Evolutionary conservation across 1,139 yeast genomes (phyloP).

Genomic region (Saccharomyces pastorianus): DNA sequence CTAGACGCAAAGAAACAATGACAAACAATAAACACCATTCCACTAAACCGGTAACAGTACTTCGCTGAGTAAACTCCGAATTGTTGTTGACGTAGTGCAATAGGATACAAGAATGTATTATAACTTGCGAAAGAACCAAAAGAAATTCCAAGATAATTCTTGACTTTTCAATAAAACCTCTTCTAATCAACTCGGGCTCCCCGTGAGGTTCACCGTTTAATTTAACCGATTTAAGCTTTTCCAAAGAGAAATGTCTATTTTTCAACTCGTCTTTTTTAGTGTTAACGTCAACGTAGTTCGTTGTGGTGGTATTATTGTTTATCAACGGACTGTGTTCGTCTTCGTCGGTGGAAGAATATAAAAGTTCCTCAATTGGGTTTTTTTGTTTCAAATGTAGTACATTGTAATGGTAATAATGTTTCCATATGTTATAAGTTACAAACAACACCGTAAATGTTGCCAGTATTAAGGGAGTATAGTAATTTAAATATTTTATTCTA

Average conservation of each 20-base stretch:
- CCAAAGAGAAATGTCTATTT: constrained; percentile 31
- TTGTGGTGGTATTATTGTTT: neutral
- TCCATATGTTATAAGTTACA: constrained; percentile 5
- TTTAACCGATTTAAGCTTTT: constrained; percentile 27
- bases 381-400: constrained; percentile 8
- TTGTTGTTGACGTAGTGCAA: constrained; percentile 33
- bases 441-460: constrained; percentile 5
- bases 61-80: constrained; percentile 17
- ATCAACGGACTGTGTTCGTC: constrained; percentile 15
- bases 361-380: constrained; percentile 5
- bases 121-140: constrained; percentile 37
- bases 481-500: constrained; percentile 19
- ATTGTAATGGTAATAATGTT: constrained; percentile 12
- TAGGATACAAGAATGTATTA: too few relatives aligned
- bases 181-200: constrained; percentile 35
- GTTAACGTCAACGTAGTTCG: neutral
- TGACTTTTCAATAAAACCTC: constrained; percentile 42
- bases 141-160: constrained; percentile 45
- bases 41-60: constrained; percentile 35
- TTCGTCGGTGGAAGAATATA: constrained; percentile 2
- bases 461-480: constrained; percentile 15
- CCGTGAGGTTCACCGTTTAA: constrained; percentile 53
- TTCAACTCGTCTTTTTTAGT: constrained; percentile 18
- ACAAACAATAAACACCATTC: constrained; percentile 54
- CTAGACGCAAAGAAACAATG: constrained; percentile 45